A percentile compares a stretch with the other conserved stretches of the same genome.
Evolutionary conservation across 2,329 filamentous ascomycete species (phyloP).

Genomic region (Nemania serpens): DNA sequence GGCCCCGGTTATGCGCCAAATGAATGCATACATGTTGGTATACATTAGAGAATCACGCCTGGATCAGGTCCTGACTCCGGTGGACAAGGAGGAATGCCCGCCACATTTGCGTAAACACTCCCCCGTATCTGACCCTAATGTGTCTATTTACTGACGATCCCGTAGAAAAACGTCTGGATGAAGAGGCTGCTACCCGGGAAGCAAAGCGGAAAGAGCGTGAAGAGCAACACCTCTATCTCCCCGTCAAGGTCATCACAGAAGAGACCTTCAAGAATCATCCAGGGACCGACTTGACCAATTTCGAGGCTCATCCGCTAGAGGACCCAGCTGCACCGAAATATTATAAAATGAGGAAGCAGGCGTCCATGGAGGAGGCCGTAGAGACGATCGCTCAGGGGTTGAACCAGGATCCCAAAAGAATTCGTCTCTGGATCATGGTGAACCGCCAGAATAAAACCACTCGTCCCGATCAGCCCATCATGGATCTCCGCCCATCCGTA

Average conservation of each 20-base stretch:
- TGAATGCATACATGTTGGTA: constrained; percentile 98
- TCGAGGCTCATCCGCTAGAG: constrained; percentile 59
- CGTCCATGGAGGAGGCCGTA: constrained; percentile 76
- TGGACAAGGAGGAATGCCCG: constrained; percentile 79
- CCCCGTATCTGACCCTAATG: constrained; percentile 27
- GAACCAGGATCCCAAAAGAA: constrained; percentile 66
- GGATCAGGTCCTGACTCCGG: constrained; percentile 79
- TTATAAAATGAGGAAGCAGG: constrained; percentile 76
- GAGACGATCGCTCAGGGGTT: constrained; percentile 72
- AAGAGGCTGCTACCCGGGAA: constrained; percentile 78
- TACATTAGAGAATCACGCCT: constrained; percentile 88
- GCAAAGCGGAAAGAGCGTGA: constrained; percentile 85
- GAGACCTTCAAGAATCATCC: constrained; percentile 80
- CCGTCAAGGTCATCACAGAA: constrained; percentile 79
- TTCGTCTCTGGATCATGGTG: constrained; percentile 96
- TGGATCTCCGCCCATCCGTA: constrained; percentile 75
- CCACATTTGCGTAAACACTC: constrained; percentile 71
- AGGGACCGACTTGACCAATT: constrained; percentile 79
- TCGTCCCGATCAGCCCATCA: constrained; percentile 84
- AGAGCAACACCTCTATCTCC: constrained; percentile 92
- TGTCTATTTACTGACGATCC: constrained; percentile 15
- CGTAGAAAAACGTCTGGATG: constrained; percentile 72
- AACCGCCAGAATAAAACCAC: constrained; percentile 98
- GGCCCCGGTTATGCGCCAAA: constrained; percentile 65
- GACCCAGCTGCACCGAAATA: constrained; percentile 72